phyloP scores from a whole-genome alignment of 805 yeast genomes.

The Cyberlindnera mrakii region DNA sequence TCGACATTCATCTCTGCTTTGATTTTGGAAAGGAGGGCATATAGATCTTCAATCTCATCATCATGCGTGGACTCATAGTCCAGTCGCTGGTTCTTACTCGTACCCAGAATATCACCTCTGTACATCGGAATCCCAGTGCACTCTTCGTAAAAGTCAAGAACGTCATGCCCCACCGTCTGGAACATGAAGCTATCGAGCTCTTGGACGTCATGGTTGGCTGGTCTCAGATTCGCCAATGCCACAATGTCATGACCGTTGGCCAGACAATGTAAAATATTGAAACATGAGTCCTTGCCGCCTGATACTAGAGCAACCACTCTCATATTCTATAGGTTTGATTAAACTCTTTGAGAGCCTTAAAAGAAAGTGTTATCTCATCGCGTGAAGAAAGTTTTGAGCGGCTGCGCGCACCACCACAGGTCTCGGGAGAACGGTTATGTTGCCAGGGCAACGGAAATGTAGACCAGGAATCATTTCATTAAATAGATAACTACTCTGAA shows the following conservation, averaged over 20 bases:
- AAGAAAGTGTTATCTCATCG: too few relatives aligned
- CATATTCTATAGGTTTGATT: constrained; percentile 38
- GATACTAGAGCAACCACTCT: constrained; percentile 87
- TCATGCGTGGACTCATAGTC: constrained; percentile 63
- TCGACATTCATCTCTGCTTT: constrained; percentile 55
- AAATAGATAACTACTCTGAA: too few relatives aligned
- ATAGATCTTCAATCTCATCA: constrained; percentile 89
- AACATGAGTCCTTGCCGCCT: constrained; percentile 96
- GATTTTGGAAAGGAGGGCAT: constrained; percentile 43
- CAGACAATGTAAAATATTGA: constrained; percentile 80
- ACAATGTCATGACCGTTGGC: constrained; percentile 77
- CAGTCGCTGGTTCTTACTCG: constrained; percentile 54
- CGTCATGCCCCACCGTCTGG: constrained; percentile 93
- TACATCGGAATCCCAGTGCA: constrained; percentile 80
- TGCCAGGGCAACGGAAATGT: too few relatives aligned
- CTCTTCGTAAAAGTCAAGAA: constrained; percentile 55
- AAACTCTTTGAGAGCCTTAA: too few relatives aligned
- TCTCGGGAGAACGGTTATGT: too few relatives aligned
- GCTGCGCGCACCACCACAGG: too few relatives aligned
- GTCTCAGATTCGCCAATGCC: constrained; percentile 82
- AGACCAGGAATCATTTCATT: too few relatives aligned
- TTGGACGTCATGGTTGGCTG: constrained; percentile 41
- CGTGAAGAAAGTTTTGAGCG: too few relatives aligned
- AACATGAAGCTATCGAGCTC: constrained; percentile 96
- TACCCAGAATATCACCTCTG: constrained; percentile 57